phyloP scores from a whole-genome alignment of 2,329 filamentous ascomycete genomes.

The Cladophialophora exuberans region DNA sequence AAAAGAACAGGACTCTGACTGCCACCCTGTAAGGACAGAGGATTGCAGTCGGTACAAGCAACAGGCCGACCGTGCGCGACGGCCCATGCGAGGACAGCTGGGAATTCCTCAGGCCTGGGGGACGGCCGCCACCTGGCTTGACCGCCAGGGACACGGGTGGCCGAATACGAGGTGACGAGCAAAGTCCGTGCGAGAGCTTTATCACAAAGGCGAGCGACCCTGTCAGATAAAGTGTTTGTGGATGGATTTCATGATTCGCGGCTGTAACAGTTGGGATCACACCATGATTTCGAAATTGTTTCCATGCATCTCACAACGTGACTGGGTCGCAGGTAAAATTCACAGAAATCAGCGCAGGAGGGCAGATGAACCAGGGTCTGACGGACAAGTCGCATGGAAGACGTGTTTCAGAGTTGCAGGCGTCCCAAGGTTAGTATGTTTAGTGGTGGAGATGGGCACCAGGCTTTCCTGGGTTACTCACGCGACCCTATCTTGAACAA shows the following conservation, averaged over 20 bases:
- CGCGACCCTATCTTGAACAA: conserved; percentile 22
- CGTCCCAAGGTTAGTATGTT: conserved; percentile 14
- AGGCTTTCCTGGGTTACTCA: conserved; percentile 8
- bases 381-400: conserved; percentile 1
- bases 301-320: background rate
- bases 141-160: no score
- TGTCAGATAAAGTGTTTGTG: background rate
- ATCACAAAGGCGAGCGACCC: background rate
- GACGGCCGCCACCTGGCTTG: no score
- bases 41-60: no score
- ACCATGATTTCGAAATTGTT: conserved; percentile 11
- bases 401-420: conserved; percentile 23
- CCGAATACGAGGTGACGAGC: no score
- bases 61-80: no score
- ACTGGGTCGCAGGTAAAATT: background rate
- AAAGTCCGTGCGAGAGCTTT: no score
- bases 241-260: conserved; percentile 3
- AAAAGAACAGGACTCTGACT: no score
- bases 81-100: no score
- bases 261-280: conserved; percentile 4
- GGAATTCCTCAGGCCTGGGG: no score
- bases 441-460: conserved; percentile 10
- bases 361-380: conserved; percentile 2
- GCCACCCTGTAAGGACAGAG: no score
- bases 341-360: conserved; percentile 18